phyloP scores from a whole-genome alignment of 2,329 filamentous ascomycete species.

The Aureobasidium uvarum region DNA sequence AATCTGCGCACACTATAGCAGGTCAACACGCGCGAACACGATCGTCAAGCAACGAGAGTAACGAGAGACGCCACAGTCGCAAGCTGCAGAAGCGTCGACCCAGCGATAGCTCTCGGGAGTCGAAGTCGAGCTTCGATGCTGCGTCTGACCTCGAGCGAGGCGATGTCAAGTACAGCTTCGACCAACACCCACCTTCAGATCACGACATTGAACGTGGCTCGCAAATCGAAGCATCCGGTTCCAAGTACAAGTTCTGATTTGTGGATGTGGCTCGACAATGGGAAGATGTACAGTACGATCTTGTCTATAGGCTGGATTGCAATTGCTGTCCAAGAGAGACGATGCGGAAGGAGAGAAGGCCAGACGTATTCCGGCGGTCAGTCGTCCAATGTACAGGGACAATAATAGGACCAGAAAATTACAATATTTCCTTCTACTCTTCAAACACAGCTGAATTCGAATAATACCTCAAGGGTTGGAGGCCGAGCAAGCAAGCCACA shows the following conservation, averaged over 20 bases:
- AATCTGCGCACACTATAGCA: background rate
- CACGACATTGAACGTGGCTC: slow-evolving; percentile 15
- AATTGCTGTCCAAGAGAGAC: background rate
- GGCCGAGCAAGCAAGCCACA: background rate
- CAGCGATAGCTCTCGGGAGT: slow-evolving; percentile 31
- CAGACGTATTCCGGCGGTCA: background rate
- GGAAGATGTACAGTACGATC: slow-evolving; percentile 4
- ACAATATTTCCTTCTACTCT: background rate
- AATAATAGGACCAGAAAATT: background rate
- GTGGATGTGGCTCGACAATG: background rate
- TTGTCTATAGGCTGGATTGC: background rate
- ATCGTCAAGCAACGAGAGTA: slow-evolving; percentile 6
- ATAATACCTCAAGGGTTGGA: background rate
- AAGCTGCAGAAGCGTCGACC: slow-evolving; percentile 37
- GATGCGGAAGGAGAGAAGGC: background rate
- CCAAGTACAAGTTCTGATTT: slow-evolving; percentile 23
- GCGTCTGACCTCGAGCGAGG: slow-evolving; percentile 18
- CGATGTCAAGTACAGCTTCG: slow-evolving; percentile 21
- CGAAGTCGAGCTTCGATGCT: slow-evolving; percentile 8
- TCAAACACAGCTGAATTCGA: background rate
- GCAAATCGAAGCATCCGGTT: slow-evolving; percentile 6
- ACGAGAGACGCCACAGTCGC: slow-evolving; percentile 17
- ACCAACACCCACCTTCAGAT: slow-evolving; percentile 16
- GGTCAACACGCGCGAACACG: slow-evolving; percentile 1
- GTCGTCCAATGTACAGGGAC: slow-evolving; percentile 5